These are phyloP conservation scores for Ormosia emarginata DNA, from an alignment of 306 rosid genomes.

Conservation along the genomic window DNA sequence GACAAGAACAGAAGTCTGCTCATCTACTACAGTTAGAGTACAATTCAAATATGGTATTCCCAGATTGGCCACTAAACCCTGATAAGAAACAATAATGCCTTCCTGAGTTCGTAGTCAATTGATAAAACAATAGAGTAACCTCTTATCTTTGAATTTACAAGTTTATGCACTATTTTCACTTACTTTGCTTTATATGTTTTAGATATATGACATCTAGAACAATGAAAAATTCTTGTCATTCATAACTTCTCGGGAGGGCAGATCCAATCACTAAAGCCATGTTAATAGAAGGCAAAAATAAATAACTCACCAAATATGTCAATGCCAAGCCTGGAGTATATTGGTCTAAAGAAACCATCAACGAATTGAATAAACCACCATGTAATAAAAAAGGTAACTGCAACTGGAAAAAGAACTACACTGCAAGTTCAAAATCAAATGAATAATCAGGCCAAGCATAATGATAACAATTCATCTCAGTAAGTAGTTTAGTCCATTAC, in stretches of 20 bases:
- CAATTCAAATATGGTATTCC: background rate
- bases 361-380: conserved; percentile 97
- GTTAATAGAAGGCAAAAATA: conserved; percentile 9
- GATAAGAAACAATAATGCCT: background rate
- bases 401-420: conserved; percentile 90
- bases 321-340: conserved; percentile 75
- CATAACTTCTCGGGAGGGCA: background rate
- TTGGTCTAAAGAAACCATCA: conserved; percentile 91
- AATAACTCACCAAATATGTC: conserved; percentile 77
- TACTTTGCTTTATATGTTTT: background rate
- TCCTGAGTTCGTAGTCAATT: background rate
- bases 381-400: conserved; percentile 80
- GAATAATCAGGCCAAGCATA: conserved; percentile 14
- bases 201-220: background rate
- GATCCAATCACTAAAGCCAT: background rate
- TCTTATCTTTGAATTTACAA: background rate
- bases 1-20: background rate
- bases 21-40: background rate
- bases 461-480: background rate
- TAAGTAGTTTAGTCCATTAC: conserved; percentile 39
- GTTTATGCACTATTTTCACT: conserved; percentile 2
- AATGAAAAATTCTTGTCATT: background rate
- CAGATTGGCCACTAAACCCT: conserved; percentile 8
- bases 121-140: background rate
- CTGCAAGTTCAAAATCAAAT: conserved; percentile 54